Evolutionary conservation across 140 eudicot genomes (phyloP).

Genomic region (Bidens hawaiensis): DNA sequence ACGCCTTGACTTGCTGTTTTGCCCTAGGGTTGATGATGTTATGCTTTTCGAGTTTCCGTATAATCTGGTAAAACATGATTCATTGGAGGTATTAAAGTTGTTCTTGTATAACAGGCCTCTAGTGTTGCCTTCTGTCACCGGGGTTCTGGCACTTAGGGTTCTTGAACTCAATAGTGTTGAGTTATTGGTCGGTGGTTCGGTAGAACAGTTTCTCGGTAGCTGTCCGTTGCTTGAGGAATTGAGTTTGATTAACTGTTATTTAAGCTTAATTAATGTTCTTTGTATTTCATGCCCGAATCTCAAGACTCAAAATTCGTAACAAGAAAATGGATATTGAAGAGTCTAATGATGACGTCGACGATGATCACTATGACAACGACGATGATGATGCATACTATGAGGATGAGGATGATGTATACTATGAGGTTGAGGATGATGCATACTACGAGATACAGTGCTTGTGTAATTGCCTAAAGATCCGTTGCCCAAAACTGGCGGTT

Average conservation of each 20-base stretch:
- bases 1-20: neutral
- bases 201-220: neutral
- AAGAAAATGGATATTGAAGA: neutral
- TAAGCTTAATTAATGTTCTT: neutral
- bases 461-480: neutral
- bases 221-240: slow-evolving; percentile 25
- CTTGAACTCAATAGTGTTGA: slow-evolving; percentile 6
- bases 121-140: neutral
- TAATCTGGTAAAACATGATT: slow-evolving; percentile 1
- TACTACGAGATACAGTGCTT: neutral
- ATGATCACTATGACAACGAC: too few species aligned
- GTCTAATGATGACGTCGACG: neutral
- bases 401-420: neutral
- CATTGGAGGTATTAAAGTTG: neutral
- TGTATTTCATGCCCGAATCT: slow-evolving; percentile 9
- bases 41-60: neutral
- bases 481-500: neutral
- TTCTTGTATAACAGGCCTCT: neutral
- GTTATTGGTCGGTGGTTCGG: neutral
- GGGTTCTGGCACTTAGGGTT: slow-evolving; percentile 18
- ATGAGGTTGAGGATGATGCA: neutral
- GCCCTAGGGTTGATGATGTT: neutral
- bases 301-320: slow-evolving; percentile 16
- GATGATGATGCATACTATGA: too few species aligned
- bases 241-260: slow-evolving; percentile 9